A percentile compares a stretch with the other conserved stretches of the same genome.
phyloP scores from a whole-genome alignment of 305 asterid species.

The Stenogyne calaminthoides region DNA sequence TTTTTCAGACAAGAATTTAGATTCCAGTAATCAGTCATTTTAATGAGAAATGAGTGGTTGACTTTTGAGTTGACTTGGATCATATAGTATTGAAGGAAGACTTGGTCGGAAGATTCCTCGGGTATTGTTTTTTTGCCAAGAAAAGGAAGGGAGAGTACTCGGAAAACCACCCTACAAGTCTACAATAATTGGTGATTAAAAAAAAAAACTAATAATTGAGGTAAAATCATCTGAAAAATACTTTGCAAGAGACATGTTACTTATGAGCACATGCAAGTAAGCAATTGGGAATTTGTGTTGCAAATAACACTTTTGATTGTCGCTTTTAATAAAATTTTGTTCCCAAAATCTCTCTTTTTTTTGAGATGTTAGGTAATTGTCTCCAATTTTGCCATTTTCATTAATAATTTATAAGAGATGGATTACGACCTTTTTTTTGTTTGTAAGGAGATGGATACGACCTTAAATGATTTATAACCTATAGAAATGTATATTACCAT shows the following conservation, averaged over 20 bases:
- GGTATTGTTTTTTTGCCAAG: neutral
- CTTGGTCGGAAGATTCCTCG: slow-evolving; percentile 12
- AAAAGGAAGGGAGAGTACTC: neutral
- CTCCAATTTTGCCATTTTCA: too few species aligned
- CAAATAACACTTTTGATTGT: too few species aligned
- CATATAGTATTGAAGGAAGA: neutral
- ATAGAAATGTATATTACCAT: too few species aligned
- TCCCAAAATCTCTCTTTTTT: too few species aligned
- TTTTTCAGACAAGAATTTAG: neutral
- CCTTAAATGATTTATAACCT: too few species aligned
- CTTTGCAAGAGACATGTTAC: neutral
- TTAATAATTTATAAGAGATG: too few species aligned
- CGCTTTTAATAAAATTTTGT: too few species aligned
- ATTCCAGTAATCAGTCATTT: neutral
- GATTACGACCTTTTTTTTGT: too few species aligned
- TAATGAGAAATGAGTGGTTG: neutral
- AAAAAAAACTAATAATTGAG: neutral
- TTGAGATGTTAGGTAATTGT: too few species aligned
- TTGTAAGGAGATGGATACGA: too few species aligned
- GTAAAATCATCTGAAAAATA: neutral
- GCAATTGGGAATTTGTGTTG: neutral
- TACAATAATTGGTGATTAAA: neutral
- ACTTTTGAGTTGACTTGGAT: slow-evolving; percentile 16
- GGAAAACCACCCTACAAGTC: neutral
- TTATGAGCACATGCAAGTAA: neutral